Conservation (phyloP, 495 filamentous ascomycete species). For the Annulohypoxylon maeteangense region DNA sequence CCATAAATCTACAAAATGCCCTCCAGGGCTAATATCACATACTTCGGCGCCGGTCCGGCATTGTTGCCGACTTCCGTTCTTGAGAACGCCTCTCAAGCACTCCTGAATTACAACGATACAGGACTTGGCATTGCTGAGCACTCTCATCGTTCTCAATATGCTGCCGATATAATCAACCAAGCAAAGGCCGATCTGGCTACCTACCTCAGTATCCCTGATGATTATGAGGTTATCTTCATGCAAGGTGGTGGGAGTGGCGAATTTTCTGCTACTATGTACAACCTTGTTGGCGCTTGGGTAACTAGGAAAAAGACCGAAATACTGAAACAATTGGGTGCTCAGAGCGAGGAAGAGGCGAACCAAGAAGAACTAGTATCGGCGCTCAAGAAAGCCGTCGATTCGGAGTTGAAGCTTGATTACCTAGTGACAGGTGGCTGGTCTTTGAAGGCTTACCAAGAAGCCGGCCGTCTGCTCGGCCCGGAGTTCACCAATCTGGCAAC, state of each 20-base stretch:
- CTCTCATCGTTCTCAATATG: slow-evolving; percentile 85
- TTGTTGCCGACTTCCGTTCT: slow-evolving; percentile 82
- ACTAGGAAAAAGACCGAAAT: slow-evolving; percentile 65
- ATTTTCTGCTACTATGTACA: slow-evolving; percentile 83
- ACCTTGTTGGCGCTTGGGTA: slow-evolving; percentile 85
- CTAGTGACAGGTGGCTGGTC: slow-evolving; percentile 95
- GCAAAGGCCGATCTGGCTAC: slow-evolving; percentile 71
- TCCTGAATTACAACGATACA: slow-evolving; percentile 83
- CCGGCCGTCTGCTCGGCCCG: slow-evolving; percentile 75
- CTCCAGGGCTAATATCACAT: slow-evolving; percentile 70
- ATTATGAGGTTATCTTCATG: slow-evolving; percentile 83
- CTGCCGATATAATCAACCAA: slow-evolving; percentile 73
- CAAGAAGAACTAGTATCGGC: slow-evolving; percentile 67
- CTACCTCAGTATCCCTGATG: slow-evolving; percentile 78
- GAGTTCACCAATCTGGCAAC: slow-evolving; percentile 82
- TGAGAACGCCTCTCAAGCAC: slow-evolving; percentile 74
- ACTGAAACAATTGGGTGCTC: slow-evolving; percentile 47
- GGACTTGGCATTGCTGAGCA: slow-evolving; percentile 87
- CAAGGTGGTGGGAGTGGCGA: slow-evolving; percentile 85
- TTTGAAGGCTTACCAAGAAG: slow-evolving; percentile 90
- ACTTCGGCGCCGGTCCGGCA: slow-evolving; percentile 91
- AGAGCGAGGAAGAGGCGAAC: slow-evolving; percentile 63
- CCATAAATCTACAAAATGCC: slow-evolving; percentile 55
- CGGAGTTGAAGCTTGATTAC: slow-evolving; percentile 84
- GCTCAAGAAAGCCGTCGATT: slow-evolving; percentile 69